Base-by-base conservation (phyloP, 805 yeast species). In the Tetrapisispora iriomotensis region DNA sequence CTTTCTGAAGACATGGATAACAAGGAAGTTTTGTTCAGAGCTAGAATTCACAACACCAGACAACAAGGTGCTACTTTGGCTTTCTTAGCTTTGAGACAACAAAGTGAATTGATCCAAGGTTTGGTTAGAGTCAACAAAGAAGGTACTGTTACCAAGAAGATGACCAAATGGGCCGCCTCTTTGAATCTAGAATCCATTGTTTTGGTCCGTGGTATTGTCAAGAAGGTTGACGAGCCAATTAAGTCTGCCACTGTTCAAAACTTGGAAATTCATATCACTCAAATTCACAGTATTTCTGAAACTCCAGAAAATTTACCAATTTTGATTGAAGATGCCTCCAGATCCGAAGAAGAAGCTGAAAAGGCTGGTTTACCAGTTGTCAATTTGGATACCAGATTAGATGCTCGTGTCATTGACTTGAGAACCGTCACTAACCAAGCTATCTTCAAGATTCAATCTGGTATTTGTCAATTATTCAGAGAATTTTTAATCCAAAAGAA, bases 381-480 rank as follows among this genome's bases (percentile, higher is more conserved):
- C 49, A 90, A 90, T 68, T 77, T 92, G 60, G 98, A 92, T 66
- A 92, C 98, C 26, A 77, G 98, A 63, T 74, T 92, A 56, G 97
- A 92, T 61, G 70, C 92, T 39, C 79, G 99, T 62, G 96, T 90
- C 40, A 87, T 92, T 62, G 99, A 92, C 61, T 72, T 92, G 61
- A 82, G 99, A 73, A 92, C 98, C 5, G 83, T 82, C 33, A 90
- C 98, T 39, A 92, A 92, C 71, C 97, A 92, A 69, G 94, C 98
- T 37, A 92, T 92, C 50, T 92, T 92, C 77, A 82, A 78, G 65
- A 80, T 92, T 56, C 94, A 85, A 67, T 75, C 90, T 36, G 98
- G 90, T 54, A 94, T 92, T 42, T 75, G 90, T 60, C 70, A 71
- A 29, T 68, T 94, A 56, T 92, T 92, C 75, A 78, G 94, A 61